phyloP scores from a whole-genome alignment of 768 basidiomycete species.

The Neoboletus brunneissimus region DNA sequence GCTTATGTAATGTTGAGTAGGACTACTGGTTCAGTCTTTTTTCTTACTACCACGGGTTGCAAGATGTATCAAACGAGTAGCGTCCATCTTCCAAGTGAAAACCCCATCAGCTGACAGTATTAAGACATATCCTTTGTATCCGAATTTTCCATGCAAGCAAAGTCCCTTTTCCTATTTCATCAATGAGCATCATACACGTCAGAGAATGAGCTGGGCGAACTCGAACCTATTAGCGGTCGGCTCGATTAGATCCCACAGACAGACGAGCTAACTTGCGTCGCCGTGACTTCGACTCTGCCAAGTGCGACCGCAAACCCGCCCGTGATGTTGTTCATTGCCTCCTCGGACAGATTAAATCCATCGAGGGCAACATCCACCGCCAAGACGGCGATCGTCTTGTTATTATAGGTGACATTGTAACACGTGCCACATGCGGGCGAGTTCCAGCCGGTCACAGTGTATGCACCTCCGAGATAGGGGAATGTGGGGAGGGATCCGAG shows the following conservation, averaged over 20 bases:
- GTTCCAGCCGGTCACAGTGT: constrained; percentile 31
- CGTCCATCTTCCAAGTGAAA: background rate
- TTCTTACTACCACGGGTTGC: background rate
- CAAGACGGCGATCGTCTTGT: constrained; percentile 18
- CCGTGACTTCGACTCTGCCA: constrained; percentile 47
- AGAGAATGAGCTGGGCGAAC: background rate
- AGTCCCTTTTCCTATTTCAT: background rate
- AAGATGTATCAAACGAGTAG: background rate
- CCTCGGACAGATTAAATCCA: constrained; percentile 49
- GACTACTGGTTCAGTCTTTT: background rate
- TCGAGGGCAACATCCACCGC: constrained; percentile 28
- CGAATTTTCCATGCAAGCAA: background rate
- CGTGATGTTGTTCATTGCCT: constrained; percentile 57
- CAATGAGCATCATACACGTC: background rate
- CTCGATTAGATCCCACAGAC: constrained; percentile 40
- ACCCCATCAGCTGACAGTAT: background rate
- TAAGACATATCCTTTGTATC: background rate
- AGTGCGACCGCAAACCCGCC: constrained; percentile 42
- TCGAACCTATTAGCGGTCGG: background rate
- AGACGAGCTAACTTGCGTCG: constrained; percentile 43
- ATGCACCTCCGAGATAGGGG: constrained; percentile 34
- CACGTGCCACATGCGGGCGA: constrained; percentile 34
- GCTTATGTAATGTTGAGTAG: background rate
- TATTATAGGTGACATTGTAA: constrained; percentile 28
- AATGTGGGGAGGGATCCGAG: constrained; percentile 32